Base-by-base conservation (phyloP, 1,284 basidiomycete genomes). In the Fomitopsis pinicola region DNA sequence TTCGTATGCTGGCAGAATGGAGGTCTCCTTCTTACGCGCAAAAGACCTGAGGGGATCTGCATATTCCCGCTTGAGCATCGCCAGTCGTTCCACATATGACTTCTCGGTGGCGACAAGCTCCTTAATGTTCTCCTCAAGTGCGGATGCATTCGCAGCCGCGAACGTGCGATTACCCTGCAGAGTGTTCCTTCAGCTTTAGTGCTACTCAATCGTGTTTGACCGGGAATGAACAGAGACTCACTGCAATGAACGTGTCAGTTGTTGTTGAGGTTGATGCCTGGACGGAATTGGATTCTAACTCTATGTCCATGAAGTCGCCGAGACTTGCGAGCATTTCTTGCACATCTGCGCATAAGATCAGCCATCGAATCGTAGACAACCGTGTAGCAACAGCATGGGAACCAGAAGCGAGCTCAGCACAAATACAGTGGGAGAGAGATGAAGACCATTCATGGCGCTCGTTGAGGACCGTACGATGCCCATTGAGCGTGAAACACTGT, bases 31-130 rank as follows among this genome's bases (percentile, higher is more conserved):
- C 72, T 84, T 88, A 62, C 86, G 84, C 33, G 97, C 88, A 71
- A 95, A 97, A 58, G 85, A 85, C 26, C 95, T 87, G 26, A 98
- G 80, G 2, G 95, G 95, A 72, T 95, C 91, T 42, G 95, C 95
- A 72, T 98, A 98, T 64, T 90, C 86, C 35, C 81, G 74, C 75
- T 93, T 92, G 67, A 94, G 83, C 40, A 84, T 85, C 65, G 81
- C 83, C 14, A 94, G 80, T 26, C 89, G 85, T 67, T 82, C 85
- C 68, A 94, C 88, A 69, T 93, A 92, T 50, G 88, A 86, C 59
- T 85, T 83, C 73, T 94, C 92, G 42, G 91, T 92, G 52, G 82
- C 79, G 30, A 94, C 83, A 33, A 93, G 82, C 73, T 94, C 92
- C 66, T 86, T 88, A 66, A 92, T 80, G 64, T 88, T 82, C 55